Base-by-base conservation (phyloP, 208 protist species). In the Borovskyia barvae region DNA sequence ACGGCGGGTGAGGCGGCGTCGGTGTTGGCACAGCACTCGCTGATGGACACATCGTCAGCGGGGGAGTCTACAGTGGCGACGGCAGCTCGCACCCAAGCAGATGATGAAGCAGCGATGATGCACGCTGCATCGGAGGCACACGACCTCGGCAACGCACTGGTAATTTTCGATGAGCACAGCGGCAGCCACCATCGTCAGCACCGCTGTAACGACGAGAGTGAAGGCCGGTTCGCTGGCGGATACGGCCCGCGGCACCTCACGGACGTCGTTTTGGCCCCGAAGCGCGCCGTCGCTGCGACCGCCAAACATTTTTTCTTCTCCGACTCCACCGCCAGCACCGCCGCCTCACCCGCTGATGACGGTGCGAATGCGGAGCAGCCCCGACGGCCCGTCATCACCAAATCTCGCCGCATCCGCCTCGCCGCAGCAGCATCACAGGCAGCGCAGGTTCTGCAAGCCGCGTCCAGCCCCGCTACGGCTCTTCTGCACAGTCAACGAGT, bases 401-500 rank as follows among this genome's bases (percentile, higher is more conserved):
- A 84, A 52, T 72, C 77, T 12, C 49, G 57, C 2, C 77, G 77
- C 30, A 79, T 79, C 35, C 77, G 77, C 15, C 69, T 79, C 17
- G 76, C 72, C 24, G 68, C 75, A 0, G 70, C 63, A 11, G 65
- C 63, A 28, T 43, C 58, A 28, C 47, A 72, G 22, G 65, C 72
- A 0, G 64, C 59, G 0, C 64, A 75, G 53, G 53, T 75, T 5
- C 51, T 75, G 14, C 55, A 72, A 26, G 62, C 32, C 7, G 59
- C 58, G 12, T 20, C 46, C 60, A 76, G 52, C 26, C 73, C 74
- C 25, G 71, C 63, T 24, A 53, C 62, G 0, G 71, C 72, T 2
- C 46, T 66, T 4, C 51, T 85, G 20, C 77, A 69, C 53, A 73
- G 75, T 28, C 75, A 83, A 45, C 77, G 75, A 3, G 60, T 87